Conservation (phyloP, 257 asterid species). For the Striga asiatica region DNA sequence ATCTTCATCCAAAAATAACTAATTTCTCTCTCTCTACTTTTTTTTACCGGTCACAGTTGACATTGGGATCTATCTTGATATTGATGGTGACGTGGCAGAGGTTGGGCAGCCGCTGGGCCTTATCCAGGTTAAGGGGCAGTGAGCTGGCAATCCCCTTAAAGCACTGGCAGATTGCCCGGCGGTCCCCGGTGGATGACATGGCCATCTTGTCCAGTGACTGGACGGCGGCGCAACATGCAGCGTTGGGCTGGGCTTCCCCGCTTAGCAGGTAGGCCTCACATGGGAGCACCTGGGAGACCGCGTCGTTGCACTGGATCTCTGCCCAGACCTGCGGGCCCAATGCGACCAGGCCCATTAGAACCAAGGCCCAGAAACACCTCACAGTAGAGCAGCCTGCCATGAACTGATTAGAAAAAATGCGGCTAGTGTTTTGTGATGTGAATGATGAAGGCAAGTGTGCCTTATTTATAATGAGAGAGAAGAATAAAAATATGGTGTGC, state of each 20-base stretch:
- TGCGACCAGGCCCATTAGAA: slow-evolving; percentile 5
- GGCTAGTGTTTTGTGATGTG: too few species aligned
- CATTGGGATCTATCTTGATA: slow-evolving; percentile 12
- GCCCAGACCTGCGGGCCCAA: background rate
- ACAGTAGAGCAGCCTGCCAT: slow-evolving; percentile 1
- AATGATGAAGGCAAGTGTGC: too few species aligned
- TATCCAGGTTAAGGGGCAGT: slow-evolving; percentile 18
- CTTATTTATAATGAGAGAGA: too few species aligned
- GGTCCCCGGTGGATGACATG: slow-evolving; percentile 16
- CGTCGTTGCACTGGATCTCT: slow-evolving; percentile 22
- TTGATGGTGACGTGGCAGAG: slow-evolving; percentile 17
- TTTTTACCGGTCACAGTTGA: slow-evolving; percentile 20
- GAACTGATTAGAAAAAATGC: background rate
- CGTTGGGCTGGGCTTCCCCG: slow-evolving; percentile 22
- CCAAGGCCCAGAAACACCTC: background rate
- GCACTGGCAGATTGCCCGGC: slow-evolving; percentile 24
- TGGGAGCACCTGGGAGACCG: slow-evolving; percentile 22
- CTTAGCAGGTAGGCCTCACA: slow-evolving; percentile 26
- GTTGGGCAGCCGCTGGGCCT: slow-evolving; percentile 15
- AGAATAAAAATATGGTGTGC: too few species aligned
- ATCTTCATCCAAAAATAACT: too few species aligned
- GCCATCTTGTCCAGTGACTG: slow-evolving; percentile 21
- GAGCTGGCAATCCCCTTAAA: slow-evolving; percentile 17
- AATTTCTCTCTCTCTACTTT: too few species aligned
- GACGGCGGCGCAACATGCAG: slow-evolving; percentile 17